A percentile compares a stretch with the other conserved stretches of the same genome.
Conservation (phyloP, 2,329 filamentous ascomycete species). For the Neoascochyta sp. region DNA sequence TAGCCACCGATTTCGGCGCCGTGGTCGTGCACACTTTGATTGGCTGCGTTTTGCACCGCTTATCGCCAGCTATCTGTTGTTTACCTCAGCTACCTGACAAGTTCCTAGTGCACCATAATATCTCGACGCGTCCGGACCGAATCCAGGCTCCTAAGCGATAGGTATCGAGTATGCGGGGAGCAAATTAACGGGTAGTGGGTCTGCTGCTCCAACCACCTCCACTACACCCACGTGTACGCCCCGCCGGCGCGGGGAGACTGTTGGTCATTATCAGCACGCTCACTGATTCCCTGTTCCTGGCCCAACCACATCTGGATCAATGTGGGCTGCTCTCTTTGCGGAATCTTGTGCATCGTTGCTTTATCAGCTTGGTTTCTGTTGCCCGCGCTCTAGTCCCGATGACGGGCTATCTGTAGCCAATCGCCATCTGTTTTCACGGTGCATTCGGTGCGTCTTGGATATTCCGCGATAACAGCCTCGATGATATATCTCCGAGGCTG, state of each 20-base stretch:
- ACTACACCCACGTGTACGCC: constrained; percentile 4
- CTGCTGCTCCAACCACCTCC: constrained; percentile 5
- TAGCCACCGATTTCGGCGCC: constrained; percentile 9
- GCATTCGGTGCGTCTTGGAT: too few relatives aligned
- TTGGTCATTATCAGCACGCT: constrained; percentile 20
- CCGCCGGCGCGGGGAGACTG: constrained; percentile 8
- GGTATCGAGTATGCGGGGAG: constrained; percentile 2
- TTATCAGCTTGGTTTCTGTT: constrained; percentile 6
- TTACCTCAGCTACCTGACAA: constrained; percentile 30
- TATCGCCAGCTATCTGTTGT: constrained; percentile 18
- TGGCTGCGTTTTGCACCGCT: constrained; percentile 10
- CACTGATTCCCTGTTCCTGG: too few relatives aligned
- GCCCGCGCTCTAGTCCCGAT: constrained; percentile 3
- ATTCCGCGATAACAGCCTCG: too few relatives aligned
- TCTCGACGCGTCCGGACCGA: neutral
- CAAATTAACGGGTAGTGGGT: constrained; percentile 9
- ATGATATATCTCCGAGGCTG: too few relatives aligned
- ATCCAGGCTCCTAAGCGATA: too few relatives aligned
- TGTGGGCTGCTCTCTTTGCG: too few relatives aligned
- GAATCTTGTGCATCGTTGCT: constrained; percentile 5
- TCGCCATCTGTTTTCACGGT: too few relatives aligned
- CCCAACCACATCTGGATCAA: too few relatives aligned
- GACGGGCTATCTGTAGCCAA: constrained; percentile 22
- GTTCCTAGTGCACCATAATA: constrained; percentile 1
- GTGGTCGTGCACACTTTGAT: constrained; percentile 5